A percentile compares a stretch with the other conserved stretches of the same genome.
These are phyloP conservation scores for Suillus occidentalis DNA, from an alignment of 768 basidiomycete species.

Conservation along the genomic window DNA sequence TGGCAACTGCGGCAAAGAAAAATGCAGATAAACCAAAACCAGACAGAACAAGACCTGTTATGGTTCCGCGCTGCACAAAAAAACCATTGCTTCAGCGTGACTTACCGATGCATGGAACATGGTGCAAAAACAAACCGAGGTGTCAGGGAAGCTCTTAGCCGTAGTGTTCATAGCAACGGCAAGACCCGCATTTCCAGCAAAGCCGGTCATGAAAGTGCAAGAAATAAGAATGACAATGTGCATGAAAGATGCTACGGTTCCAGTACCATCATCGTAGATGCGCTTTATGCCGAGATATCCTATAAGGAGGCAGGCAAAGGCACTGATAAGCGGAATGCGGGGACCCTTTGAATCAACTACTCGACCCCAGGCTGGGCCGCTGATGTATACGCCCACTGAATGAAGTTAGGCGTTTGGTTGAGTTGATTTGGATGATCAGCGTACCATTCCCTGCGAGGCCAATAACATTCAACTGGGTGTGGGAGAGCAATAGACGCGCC, in stretches of 20 bases:
- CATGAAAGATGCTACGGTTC: slow-evolving; percentile 38
- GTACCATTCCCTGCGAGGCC: slow-evolving; percentile 77
- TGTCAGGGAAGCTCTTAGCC: slow-evolving; percentile 79
- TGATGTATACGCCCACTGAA: slow-evolving; percentile 73
- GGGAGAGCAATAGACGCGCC: slow-evolving; percentile 66
- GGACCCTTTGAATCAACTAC: slow-evolving; percentile 77
- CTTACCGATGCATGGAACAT: not conserved
- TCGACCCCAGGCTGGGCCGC: slow-evolving; percentile 77
- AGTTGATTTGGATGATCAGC: slow-evolving; percentile 17
- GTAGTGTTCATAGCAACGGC: slow-evolving; percentile 74
- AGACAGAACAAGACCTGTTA: slow-evolving; percentile 77
- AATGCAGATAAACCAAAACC: slow-evolving; percentile 93
- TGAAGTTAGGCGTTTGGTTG: not conserved
- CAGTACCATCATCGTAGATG: slow-evolving; percentile 58
- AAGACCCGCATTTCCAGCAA: slow-evolving; percentile 74
- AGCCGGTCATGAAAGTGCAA: slow-evolving; percentile 73
- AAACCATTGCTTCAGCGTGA: not conserved
- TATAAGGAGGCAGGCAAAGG: slow-evolving; percentile 57
- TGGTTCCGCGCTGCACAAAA: slow-evolving; percentile 59
- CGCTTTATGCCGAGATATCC: slow-evolving; percentile 77
- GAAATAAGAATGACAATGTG: slow-evolving; percentile 52
- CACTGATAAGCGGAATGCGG: slow-evolving; percentile 58
- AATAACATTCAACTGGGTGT: slow-evolving; percentile 81
- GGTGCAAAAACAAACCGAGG: slow-evolving; percentile 46
- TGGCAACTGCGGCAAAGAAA: slow-evolving; percentile 78